Evolutionary conservation across 176 grass and related monocot genomes (phyloP).

Genomic region (Oryza brachyantha): DNA sequence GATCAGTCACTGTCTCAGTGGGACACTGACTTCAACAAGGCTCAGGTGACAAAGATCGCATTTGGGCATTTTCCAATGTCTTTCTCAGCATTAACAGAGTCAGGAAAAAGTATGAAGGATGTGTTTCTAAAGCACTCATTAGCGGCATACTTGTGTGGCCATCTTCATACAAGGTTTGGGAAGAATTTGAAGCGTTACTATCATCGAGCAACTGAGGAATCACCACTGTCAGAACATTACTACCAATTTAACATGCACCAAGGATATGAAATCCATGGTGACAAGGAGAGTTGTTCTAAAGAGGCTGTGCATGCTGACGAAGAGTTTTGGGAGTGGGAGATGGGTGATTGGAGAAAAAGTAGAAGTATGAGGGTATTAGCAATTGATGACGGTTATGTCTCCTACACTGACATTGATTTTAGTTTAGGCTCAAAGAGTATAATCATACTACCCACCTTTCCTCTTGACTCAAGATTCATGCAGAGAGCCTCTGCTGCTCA

Average conservation of each 20-base stretch:
- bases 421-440: constrained; percentile 77
- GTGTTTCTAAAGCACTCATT: constrained; percentile 84
- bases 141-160: constrained; percentile 81
- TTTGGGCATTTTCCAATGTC: constrained; percentile 86
- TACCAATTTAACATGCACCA: constrained; percentile 82
- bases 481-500: constrained; percentile 61
- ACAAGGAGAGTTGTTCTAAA: constrained; percentile 56
- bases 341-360: constrained; percentile 90
- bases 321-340: constrained; percentile 99
- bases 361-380: constrained; percentile 79
- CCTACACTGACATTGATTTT: constrained; percentile 92
- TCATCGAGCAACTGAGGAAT: constrained; percentile 36
- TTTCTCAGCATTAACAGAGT: constrained; percentile 81
- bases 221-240: constrained; percentile 51
- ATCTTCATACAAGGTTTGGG: constrained; percentile 91
- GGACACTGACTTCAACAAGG: constrained; percentile 48
- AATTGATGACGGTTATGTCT: constrained; percentile 89
- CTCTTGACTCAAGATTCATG: constrained; percentile 94
- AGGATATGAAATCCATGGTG: constrained; percentile 18
- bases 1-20: constrained; percentile 70
- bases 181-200: constrained; percentile 92
- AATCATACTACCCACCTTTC: constrained; percentile 88
- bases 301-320: constrained; percentile 43
- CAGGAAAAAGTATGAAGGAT: constrained; percentile 75
- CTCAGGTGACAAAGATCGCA: constrained; percentile 60